A percentile compares a stretch with the other conserved stretches of the same genome.
Conservation (phyloP, 306 rosid species). For the Lathyrus tuberosus region DNA sequence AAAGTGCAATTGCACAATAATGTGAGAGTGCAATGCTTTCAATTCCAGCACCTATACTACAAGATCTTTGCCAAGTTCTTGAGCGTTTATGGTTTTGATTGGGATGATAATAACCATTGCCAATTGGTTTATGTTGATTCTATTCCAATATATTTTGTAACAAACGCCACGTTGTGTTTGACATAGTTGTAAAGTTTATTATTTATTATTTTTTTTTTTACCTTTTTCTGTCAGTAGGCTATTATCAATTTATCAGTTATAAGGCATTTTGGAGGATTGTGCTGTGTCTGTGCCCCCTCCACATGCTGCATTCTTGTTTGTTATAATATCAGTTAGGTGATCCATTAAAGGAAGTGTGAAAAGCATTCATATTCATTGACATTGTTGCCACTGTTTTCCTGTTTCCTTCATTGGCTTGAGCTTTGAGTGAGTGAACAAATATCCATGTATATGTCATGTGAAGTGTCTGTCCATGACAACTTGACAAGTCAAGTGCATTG, state of each 20-base stretch:
- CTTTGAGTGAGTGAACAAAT: constrained; percentile 26
- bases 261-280: constrained; percentile 55
- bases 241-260: constrained; percentile 46
- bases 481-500: constrained; percentile 9
- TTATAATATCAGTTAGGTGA: constrained; percentile 51
- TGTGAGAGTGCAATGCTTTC: constrained; percentile 58
- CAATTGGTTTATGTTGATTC: constrained; percentile 54
- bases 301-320: constrained; percentile 55
- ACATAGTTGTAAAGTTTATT: constrained; percentile 73
- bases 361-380: constrained; percentile 45
- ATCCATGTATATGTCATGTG: constrained; percentile 33
- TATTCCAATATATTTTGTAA: constrained; percentile 49
- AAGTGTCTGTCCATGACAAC: constrained; percentile 13
- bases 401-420: constrained; percentile 18
- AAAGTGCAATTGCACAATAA: constrained; percentile 94
- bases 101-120: constrained; percentile 50
- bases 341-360: constrained; percentile 50
- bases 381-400: not conserved
- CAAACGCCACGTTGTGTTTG: constrained; percentile 64
- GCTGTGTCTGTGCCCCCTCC: constrained; percentile 50
- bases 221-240: constrained; percentile 43
- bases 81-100: constrained; percentile 46
- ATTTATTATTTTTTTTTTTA: not conserved
- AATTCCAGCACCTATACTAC: constrained; percentile 13
- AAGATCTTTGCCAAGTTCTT: constrained; percentile 28